Percentiles rank a stretch among this genome's conserved stretches.
Evolutionary conservation across 331 rosid genomes (phyloP).

Genomic region (Malus hybrid): DNA sequence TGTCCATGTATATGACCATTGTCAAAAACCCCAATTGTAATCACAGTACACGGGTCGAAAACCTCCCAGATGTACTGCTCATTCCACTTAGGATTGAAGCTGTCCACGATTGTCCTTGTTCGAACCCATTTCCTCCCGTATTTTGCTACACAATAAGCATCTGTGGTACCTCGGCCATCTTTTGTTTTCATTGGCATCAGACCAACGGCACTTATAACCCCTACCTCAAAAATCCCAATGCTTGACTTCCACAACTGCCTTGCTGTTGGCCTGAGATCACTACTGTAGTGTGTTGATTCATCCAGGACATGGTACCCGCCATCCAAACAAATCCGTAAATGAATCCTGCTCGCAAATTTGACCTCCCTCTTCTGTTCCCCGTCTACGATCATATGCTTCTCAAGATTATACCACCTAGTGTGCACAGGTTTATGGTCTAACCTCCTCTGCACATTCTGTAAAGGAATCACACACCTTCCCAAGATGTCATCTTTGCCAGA

Average conservation of each 20-base stretch:
- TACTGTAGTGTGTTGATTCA: conserved; percentile 43
- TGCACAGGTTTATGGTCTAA: conserved; percentile 44
- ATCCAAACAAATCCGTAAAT: conserved; percentile 37
- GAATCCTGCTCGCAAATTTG: conserved; percentile 41
- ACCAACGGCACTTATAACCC: conserved; percentile 38
- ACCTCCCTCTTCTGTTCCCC: conserved; percentile 35
- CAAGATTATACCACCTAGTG: conserved; percentile 43
- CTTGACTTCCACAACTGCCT: conserved; percentile 38
- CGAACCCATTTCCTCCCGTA: conserved; percentile 47
- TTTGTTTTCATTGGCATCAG: conserved; percentile 38
- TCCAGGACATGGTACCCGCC: conserved; percentile 50
- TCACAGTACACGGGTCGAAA: conserved; percentile 42
- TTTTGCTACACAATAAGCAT: conserved; percentile 42
- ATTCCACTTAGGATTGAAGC: conserved; percentile 32
- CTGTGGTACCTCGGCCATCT: conserved; percentile 31
- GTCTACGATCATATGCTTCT: conserved; percentile 25
- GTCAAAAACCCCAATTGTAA: conserved; percentile 38
- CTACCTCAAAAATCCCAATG: conserved; percentile 42
- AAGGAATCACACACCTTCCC: conserved; percentile 35
- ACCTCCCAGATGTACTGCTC: conserved; percentile 55
- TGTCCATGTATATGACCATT: conserved; percentile 32
- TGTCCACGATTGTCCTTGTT: conserved; percentile 39
- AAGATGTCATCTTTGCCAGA: conserved; percentile 29
- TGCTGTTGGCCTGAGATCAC: conserved; percentile 52
- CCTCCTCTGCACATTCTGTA: conserved; percentile 42